Conservation (phyloP, 192 early-diverging fungal species). For the Umbelopsis sp. region DNA sequence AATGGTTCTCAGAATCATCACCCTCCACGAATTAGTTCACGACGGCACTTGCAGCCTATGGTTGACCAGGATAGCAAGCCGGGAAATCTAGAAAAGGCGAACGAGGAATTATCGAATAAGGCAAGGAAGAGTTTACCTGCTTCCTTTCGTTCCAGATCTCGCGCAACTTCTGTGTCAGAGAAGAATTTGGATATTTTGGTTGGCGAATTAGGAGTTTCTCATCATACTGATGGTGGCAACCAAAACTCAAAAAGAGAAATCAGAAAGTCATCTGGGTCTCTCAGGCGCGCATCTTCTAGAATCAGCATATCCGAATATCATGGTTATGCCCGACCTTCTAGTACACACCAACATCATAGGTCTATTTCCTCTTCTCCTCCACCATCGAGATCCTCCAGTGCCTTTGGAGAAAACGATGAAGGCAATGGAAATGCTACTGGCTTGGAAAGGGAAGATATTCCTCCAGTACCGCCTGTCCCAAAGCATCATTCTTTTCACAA, state of each 20-base stretch:
- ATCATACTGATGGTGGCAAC: not conserved
- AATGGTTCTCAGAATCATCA: not conserved
- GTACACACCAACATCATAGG: conserved; percentile 1
- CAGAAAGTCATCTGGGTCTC: not conserved
- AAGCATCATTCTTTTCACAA: conserved; percentile 26
- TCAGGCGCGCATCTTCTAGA: conserved; percentile 24
- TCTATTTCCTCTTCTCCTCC: conserved; percentile 28
- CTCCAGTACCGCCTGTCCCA: conserved; percentile 39
- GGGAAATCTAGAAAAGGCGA: not conserved
- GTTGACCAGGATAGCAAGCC: not conserved
- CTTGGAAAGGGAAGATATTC: conserved; percentile 7
- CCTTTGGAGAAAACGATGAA: not conserved
- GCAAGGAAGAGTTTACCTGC: conserved; percentile 12
- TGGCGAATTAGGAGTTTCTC: not conserved
- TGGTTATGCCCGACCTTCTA: conserved; percentile 16
- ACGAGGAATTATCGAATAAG: not conserved
- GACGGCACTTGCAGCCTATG: not conserved
- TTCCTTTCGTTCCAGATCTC: conserved; percentile 7
- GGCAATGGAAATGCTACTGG: not conserved
- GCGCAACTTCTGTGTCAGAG: not conserved
- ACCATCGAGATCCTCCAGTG: conserved; percentile 12
- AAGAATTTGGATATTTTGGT: not conserved
- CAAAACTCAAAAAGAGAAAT: not conserved
- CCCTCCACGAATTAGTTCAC: conserved; percentile 1
- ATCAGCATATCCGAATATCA: conserved; percentile 43